Conservation (phyloP, 352 stramenopile genomes). For the Aphanomyces stellatus region DNA sequence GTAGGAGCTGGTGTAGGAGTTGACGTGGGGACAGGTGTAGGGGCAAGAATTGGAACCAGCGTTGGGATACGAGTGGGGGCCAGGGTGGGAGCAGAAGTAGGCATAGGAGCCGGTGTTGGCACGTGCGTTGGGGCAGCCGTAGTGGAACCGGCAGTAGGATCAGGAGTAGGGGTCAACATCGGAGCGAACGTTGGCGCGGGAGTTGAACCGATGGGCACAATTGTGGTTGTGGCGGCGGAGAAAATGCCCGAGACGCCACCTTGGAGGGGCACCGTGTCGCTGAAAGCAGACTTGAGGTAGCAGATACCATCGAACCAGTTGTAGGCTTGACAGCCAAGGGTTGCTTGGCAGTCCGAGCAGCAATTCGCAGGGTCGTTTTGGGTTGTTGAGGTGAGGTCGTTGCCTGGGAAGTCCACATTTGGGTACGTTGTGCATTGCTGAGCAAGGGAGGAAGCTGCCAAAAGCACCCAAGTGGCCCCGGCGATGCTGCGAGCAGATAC, state of each 20-base stretch:
- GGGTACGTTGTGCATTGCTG: too few species aligned
- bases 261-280: neutral
- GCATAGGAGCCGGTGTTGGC: neutral
- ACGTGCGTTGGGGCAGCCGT: too few species aligned
- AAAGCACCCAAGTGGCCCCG: too few species aligned
- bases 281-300: neutral
- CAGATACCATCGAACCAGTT: neutral
- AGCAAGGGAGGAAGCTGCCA: too few species aligned
- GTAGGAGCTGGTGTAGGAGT: neutral
- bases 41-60: neutral
- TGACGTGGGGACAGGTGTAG: neutral
- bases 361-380: neutral
- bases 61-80: slow-evolving; percentile 21
- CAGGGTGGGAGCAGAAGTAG: neutral
- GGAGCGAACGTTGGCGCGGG: neutral
- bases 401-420: neutral
- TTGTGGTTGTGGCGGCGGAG: neutral
- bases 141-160: neutral
- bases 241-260: neutral
- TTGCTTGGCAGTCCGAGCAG: neutral
- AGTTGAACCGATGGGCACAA: neutral
- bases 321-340: neutral
- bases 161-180: slow-evolving; percentile 22
- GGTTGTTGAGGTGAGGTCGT: neutral
- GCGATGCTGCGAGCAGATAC: too few species aligned